These are phyloP conservation scores for Symbiodinium pilosum DNA, from an alignment of 73 alveolate species.

Conservation along the genomic window DNA sequence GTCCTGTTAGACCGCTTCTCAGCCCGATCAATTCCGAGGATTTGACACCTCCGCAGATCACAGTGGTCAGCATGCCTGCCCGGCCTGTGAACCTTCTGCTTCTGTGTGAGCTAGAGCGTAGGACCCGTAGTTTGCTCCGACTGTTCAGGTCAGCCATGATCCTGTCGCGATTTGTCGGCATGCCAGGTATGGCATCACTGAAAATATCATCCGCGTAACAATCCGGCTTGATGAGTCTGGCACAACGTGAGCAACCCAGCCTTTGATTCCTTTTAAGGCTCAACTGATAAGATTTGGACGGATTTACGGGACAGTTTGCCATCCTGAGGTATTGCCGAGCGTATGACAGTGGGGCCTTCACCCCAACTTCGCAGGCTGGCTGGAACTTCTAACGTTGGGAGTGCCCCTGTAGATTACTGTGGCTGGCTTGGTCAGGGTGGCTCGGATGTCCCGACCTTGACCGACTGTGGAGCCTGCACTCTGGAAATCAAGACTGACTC, in stretches of 20 bases:
- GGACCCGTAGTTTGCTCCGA: no score
- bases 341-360: constrained; percentile 25
- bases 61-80: constrained; percentile 61
- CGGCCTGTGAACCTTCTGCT: no score
- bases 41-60: constrained; percentile 58
- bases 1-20: neutral
- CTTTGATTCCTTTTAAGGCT: neutral
- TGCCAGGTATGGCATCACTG: constrained; percentile 63
- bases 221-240: constrained; percentile 41
- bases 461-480: constrained; percentile 46
- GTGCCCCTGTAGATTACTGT: neutral
- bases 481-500: constrained; percentile 29
- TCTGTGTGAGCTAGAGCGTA: no score
- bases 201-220: constrained; percentile 67
- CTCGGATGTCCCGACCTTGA: constrained; percentile 62
- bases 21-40: constrained; percentile 27
- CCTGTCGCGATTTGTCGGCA: no score
- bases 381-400: neutral
- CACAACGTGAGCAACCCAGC: constrained; percentile 31
- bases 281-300: neutral
- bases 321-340: constrained; percentile 33
- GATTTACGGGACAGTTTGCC: neutral
- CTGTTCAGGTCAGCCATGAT: no score
- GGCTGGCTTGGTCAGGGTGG: constrained; percentile 31
- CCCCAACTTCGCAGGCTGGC: constrained; percentile 32